Base-by-base conservation (phyloP, 805 yeast genomes). In the Lipomyces kockii region DNA sequence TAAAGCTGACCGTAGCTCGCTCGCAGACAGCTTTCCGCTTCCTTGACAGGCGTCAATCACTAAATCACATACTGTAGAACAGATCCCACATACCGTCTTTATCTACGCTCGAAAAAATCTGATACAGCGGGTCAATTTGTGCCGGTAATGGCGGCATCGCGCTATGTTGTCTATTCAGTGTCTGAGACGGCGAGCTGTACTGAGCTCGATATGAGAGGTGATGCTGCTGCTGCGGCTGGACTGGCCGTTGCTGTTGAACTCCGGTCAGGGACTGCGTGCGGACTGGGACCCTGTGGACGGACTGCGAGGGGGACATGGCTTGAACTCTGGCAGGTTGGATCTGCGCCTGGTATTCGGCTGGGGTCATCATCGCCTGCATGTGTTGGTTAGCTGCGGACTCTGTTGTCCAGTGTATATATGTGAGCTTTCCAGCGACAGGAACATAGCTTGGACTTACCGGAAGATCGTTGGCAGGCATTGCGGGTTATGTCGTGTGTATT, bases 1-100 rank as follows among this genome's bases (percentile, higher is more conserved):
- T 61, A 89, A 79, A 1, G 90, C 90, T 53, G 78, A 76, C 6
- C 87, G 82, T 53, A 89, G 80, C 77, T 89, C 93, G 12, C 77
- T 76, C 61, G 85, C 86, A 1, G 87, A 82, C 51, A 89, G 81
- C 61, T 57, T 37, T 2, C 75, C 74, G 51, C 57, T 65, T 53
- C 64, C 66, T 37, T 59, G 29, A 8, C 3, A 17, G 46, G 39
- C 58, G 20, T 29, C 11, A 22, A 11, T 63, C 9, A 12, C 20
- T n/a, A 9, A 27, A 29, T 8, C 12, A 6, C 22, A 27, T 17
- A 39, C 25, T 35, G 34, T 20, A 34, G 29, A 25, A 2, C 22
- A 20, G 20, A 17, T 29, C 17, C 11, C 9, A 25, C 66, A 12
- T 46, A 63, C 70, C 58, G 27, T 65, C 52, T 3, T 49, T 58